phyloP scores from a whole-genome alignment of 192 early-diverging fungal genomes.

The Backusella parvicylindrica region DNA sequence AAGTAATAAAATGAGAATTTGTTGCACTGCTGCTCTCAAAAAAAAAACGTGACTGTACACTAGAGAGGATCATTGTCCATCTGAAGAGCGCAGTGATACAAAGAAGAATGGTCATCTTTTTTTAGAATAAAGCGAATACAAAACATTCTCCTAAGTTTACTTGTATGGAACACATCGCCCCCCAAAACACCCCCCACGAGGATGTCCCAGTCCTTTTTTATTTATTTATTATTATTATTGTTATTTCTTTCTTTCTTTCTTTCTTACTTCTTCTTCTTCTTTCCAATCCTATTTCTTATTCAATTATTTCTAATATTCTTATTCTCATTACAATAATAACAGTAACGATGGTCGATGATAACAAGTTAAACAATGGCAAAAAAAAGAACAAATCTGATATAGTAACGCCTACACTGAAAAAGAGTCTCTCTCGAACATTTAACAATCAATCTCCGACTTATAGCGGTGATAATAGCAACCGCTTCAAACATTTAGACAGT shows the following conservation, averaged over 20 bases:
- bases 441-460: background rate
- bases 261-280: background rate
- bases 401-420: background rate
- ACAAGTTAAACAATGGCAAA: background rate
- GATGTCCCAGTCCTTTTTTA: background rate
- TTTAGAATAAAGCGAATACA: background rate
- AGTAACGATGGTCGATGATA: background rate
- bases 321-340: background rate
- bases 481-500: slow-evolving; percentile 6
- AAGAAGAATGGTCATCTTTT: background rate
- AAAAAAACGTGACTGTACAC: background rate
- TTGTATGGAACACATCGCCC: background rate
- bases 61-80: too few relatives aligned
- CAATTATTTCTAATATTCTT: background rate
- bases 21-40: background rate
- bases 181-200: background rate
- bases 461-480: background rate
- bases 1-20: background rate
- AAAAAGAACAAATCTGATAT: background rate
- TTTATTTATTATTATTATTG: background rate
- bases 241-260: background rate
- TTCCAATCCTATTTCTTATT: background rate
- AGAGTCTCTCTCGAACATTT: slow-evolving; percentile 1
- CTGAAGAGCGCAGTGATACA: background rate
- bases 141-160: background rate